phyloP scores from a whole-genome alignment of 495 filamentous ascomycete species.

The Aspergillus mulundensis region DNA sequence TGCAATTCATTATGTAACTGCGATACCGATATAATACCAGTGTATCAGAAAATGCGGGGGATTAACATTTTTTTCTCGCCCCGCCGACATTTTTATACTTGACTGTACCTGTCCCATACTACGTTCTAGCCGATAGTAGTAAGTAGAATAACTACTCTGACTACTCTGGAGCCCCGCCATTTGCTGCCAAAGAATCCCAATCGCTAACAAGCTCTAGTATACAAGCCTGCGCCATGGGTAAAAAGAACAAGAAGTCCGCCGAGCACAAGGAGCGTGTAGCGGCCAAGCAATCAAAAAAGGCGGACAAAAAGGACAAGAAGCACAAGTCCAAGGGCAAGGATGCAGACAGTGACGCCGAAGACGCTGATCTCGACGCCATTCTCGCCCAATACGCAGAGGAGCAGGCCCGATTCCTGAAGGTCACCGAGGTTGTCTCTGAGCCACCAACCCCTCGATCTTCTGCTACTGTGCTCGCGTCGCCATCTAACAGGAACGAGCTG shows the following conservation, averaged over 20 bases:
- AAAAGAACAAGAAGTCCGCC: constrained; percentile 52
- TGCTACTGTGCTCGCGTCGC: constrained; percentile 75
- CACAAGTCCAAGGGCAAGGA: constrained; percentile 54
- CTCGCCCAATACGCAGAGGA: constrained; percentile 78
- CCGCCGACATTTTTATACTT: neutral
- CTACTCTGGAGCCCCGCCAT: too few species aligned
- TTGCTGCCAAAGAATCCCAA: neutral
- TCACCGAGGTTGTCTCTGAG: constrained; percentile 73
- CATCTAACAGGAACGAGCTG: constrained; percentile 81
- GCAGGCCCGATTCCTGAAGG: constrained; percentile 89
- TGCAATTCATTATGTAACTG: neutral
- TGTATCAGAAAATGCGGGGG: constrained; percentile 3
- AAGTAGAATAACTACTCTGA: too few species aligned
- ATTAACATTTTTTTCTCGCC: constrained; percentile 2
- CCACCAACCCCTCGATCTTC: constrained; percentile 78
- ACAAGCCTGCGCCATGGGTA: constrained; percentile 36
- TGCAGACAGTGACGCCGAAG: constrained; percentile 78
- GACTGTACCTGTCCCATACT: neutral
- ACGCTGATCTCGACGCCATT: constrained; percentile 95
- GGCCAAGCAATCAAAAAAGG: constrained; percentile 57
- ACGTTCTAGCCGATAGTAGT: neutral
- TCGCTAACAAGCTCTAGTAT: neutral
- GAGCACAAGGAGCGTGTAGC: constrained; percentile 54
- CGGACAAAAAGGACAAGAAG: constrained; percentile 71
- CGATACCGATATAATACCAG: constrained; percentile 3